These are phyloP conservation scores for Aspergillus caelatus DNA, from an alignment of 2,329 filamentous ascomycete species.

Conservation along the genomic window DNA sequence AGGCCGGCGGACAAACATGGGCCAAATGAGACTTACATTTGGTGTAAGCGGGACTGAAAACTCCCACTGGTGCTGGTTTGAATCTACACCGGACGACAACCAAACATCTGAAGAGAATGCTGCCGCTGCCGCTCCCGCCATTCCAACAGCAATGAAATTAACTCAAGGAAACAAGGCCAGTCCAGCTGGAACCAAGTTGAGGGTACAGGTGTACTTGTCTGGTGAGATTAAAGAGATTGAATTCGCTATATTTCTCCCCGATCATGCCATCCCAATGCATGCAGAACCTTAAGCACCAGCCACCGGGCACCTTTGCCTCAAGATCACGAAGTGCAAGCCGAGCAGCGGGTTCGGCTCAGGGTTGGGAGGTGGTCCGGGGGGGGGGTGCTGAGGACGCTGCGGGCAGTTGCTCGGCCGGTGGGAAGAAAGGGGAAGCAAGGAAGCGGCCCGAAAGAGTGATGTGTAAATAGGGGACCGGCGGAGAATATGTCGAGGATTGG, in stretches of 20 bases:
- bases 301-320: constrained; percentile 9
- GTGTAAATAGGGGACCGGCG: constrained; percentile 36
- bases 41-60: constrained; percentile 39
- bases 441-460: constrained; percentile 34
- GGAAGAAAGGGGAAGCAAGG: constrained; percentile 22
- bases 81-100: constrained; percentile 38
- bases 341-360: constrained; percentile 10
- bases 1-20: neutral
- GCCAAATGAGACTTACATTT: constrained; percentile 32
- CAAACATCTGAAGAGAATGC: constrained; percentile 43
- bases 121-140: constrained; percentile 46
- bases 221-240: constrained; percentile 18
- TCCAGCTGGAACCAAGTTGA: constrained; percentile 36
- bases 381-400: constrained; percentile 12
- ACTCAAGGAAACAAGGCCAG: constrained; percentile 31
- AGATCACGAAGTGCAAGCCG: constrained; percentile 9
- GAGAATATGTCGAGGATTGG: constrained; percentile 16
- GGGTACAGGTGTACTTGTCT: constrained; percentile 8
- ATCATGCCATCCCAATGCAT: constrained; percentile 35
- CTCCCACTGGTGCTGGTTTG: constrained; percentile 39
- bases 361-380: constrained; percentile 16
- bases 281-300: constrained; percentile 15
- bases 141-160: constrained; percentile 29
- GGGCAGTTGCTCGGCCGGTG: constrained; percentile 8
- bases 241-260: constrained; percentile 19